Percentiles rank a stretch among this genome's conserved stretches.
phyloP scores from a whole-genome alignment of 2,329 filamentous ascomycete species.

The Sporothrix humicola region DNA sequence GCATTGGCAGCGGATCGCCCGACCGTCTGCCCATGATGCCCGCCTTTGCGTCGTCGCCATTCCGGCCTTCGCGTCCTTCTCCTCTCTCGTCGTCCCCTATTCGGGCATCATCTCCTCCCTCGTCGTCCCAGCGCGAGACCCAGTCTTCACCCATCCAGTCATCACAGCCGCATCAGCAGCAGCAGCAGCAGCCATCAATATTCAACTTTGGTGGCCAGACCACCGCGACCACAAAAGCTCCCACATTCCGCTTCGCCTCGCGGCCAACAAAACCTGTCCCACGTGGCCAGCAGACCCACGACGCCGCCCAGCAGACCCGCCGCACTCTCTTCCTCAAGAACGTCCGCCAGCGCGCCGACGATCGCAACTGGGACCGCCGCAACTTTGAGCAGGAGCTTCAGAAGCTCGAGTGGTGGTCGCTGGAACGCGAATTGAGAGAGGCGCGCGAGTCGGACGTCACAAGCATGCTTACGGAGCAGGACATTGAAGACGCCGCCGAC shows the following conservation, averaged over 20 bases:
- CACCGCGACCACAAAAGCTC: not conserved
- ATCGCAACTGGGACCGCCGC: conserved; percentile 63
- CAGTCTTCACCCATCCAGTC: conserved; percentile 53
- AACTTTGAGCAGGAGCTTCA: conserved; percentile 65
- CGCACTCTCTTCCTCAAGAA: conserved; percentile 72
- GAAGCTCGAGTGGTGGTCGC: conserved; percentile 51
- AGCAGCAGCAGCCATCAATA: not conserved
- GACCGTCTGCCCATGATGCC: conserved; percentile 52
- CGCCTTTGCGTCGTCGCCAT: conserved; percentile 43
- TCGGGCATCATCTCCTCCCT: conserved; percentile 55
- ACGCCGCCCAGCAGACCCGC: conserved; percentile 67
- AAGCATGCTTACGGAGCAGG: conserved; percentile 54
- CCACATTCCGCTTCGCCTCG: conserved; percentile 56
- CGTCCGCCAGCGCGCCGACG: conserved; percentile 65
- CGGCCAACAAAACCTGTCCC: conserved; percentile 66
- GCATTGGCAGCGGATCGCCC: conserved; percentile 43
- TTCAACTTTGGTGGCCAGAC: not conserved
- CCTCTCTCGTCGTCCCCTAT: conserved; percentile 65
- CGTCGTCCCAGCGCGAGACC: conserved; percentile 44
- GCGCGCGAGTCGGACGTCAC: conserved; percentile 50
- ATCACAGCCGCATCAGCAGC: not conserved
- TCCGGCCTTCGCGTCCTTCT: conserved; percentile 58
- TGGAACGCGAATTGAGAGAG: conserved; percentile 48
- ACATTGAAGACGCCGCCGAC: conserved; percentile 57
- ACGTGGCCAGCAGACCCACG: conserved; percentile 61